Evolutionary conservation across 139 green algal species (phyloP).

Genomic region (Auxenochlorella pyrenoidosa): DNA sequence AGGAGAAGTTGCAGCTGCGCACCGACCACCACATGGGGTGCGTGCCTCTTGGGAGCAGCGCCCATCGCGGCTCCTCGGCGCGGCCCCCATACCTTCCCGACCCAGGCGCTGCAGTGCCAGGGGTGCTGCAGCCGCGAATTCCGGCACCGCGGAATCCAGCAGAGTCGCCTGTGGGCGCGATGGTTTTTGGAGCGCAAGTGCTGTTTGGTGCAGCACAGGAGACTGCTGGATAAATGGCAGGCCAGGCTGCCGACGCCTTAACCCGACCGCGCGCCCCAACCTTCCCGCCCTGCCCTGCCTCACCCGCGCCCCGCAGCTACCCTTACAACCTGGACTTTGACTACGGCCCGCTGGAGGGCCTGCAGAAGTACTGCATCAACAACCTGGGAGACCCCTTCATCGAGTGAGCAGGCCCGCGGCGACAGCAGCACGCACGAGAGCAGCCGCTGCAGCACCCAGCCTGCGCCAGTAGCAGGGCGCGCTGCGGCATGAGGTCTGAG

Average conservation of each 20-base stretch:
- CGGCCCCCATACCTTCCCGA: no score
- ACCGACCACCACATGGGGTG: conserved; percentile 90
- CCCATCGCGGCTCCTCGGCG: no score
- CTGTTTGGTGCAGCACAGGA: not conserved
- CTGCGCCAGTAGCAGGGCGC: no score
- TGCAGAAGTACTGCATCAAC: conserved; percentile 96
- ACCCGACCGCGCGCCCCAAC: not conserved
- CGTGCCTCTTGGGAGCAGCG: not conserved
- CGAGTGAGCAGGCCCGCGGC: not conserved
- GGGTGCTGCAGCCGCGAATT: not conserved
- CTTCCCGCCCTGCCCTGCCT: not conserved
- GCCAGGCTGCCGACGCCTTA: no score
- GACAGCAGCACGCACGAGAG: no score
- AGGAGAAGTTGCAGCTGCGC: conserved; percentile 78
- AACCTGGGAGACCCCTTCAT: conserved; percentile 81
- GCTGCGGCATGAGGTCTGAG: no score
- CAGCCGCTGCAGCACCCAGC: no score
- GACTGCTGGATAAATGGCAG: no score
- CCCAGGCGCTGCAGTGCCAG: no score
- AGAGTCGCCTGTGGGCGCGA: no score
- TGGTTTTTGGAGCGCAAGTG: not conserved
- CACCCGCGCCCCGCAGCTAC: conserved; percentile 69
- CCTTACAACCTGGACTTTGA: conserved; percentile 99
- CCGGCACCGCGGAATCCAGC: no score
- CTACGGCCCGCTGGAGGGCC: conserved; percentile 86